Conservation (phyloP, 768 basidiomycete genomes). For the Suillus sp. region DNA sequence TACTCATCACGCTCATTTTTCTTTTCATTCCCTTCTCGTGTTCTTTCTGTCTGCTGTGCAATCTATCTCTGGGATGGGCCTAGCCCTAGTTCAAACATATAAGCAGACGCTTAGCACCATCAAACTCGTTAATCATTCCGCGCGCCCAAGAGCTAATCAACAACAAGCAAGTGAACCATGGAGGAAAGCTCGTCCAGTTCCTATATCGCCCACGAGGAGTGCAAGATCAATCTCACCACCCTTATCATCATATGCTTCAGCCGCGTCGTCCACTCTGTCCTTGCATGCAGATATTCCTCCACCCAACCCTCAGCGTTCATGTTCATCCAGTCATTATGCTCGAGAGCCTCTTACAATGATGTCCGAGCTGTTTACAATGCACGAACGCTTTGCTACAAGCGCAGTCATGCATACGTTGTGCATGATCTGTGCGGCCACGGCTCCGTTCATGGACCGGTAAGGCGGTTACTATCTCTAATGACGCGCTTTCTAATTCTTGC, state of each 20-base stretch:
- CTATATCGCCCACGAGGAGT: constrained; percentile 8
- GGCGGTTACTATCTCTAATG: constrained; percentile 17
- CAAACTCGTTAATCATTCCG: constrained; percentile 59
- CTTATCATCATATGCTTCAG: constrained; percentile 21
- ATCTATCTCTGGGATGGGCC: constrained; percentile 65
- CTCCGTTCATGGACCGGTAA: constrained; percentile 63
- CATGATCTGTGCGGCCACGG: constrained; percentile 49
- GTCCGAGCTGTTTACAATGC: constrained; percentile 50
- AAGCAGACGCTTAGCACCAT: constrained; percentile 65
- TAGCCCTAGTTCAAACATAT: constrained; percentile 69
- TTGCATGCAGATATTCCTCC: constrained; percentile 16
- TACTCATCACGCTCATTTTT: constrained; percentile 36
- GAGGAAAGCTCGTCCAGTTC: constrained; percentile 4
- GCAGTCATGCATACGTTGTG: constrained; percentile 47
- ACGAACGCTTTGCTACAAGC: constrained; percentile 50
- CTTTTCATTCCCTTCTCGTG: constrained; percentile 61
- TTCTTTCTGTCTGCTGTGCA: constrained; percentile 76
- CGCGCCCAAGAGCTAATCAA: constrained; percentile 3
- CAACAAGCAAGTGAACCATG: not conserved
- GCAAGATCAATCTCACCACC: constrained; percentile 13
- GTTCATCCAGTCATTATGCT: constrained; percentile 36
- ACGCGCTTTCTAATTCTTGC: not conserved
- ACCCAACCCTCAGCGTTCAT: constrained; percentile 12
- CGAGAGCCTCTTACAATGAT: constrained; percentile 47
- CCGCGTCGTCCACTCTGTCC: constrained; percentile 29